phyloP scores from a whole-genome alignment of 1,139 yeast species.

The Lodderomyces pseudojiufengensis region DNA sequence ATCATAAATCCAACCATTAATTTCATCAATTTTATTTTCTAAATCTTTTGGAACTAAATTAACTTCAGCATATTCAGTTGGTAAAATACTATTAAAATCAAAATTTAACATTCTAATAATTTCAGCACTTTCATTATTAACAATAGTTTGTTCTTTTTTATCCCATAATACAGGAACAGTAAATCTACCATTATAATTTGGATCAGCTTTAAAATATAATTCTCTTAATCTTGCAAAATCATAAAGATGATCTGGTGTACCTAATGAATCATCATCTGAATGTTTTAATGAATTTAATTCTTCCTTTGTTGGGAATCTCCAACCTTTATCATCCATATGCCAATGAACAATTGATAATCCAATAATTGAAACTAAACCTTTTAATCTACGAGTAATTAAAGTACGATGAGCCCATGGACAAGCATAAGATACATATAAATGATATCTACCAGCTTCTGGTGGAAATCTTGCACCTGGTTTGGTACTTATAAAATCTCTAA shows the following conservation, averaged over 20 bases:
- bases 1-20: slow-evolving; percentile 83
- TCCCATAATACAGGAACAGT: slow-evolving; percentile 97
- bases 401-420: slow-evolving; percentile 98
- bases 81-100: slow-evolving; percentile 50
- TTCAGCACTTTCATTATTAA: slow-evolving; percentile 86
- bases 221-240: slow-evolving; percentile 60
- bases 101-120: slow-evolving; percentile 79
- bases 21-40: slow-evolving; percentile 60
- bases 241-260: slow-evolving; percentile 66
- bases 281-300: slow-evolving; percentile 20
- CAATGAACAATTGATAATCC: slow-evolving; percentile 82
- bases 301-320: slow-evolving; percentile 60
- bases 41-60: slow-evolving; percentile 62
- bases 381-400: slow-evolving; percentile 68
- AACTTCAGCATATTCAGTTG: slow-evolving; percentile 45
- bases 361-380: slow-evolving; percentile 64
- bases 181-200: slow-evolving; percentile 73
- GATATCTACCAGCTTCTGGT: slow-evolving; percentile 80
- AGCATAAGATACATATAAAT: slow-evolving; percentile 80
- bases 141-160: slow-evolving; percentile 73
- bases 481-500: slow-evolving; percentile 58
- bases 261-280: slow-evolving; percentile 43
- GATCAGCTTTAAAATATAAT: slow-evolving; percentile 69
- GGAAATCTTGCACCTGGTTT: slow-evolving; percentile 60
- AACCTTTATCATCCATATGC: slow-evolving; percentile 80